phyloP scores from a whole-genome alignment of 768 basidiomycete species.

The Udeniomyces megalosporus region DNA sequence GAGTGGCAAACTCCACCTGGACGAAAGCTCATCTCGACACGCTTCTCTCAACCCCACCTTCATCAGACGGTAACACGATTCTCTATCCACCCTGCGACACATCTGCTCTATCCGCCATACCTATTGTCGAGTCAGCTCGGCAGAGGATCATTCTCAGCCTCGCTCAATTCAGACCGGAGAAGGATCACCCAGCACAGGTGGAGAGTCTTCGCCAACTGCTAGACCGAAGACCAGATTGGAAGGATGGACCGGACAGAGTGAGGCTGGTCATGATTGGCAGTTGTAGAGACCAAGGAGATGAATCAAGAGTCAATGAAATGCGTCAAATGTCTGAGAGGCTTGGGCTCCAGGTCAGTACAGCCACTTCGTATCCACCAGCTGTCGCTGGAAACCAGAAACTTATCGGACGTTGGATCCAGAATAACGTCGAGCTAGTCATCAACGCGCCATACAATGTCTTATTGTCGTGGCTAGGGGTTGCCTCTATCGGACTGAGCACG shows the following conservation, averaged over 20 bases:
- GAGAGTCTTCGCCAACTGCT: slow-evolving; percentile 49
- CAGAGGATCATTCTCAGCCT: slow-evolving; percentile 62
- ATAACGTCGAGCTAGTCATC: slow-evolving; percentile 56
- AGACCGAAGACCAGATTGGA: slow-evolving; percentile 41
- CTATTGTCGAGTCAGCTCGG: slow-evolving; percentile 34
- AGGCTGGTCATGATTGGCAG: slow-evolving; percentile 69
- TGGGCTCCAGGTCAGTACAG: slow-evolving; percentile 41
- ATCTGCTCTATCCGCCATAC: slow-evolving; percentile 44
- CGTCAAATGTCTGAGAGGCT: slow-evolving; percentile 45
- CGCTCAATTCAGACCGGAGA: slow-evolving; percentile 92
- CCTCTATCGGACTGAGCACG: slow-evolving; percentile 77
- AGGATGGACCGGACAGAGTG: slow-evolving; percentile 27
- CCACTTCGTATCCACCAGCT: too few relatives aligned
- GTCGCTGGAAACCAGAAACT: too few relatives aligned
- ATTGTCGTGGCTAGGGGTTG: slow-evolving; percentile 50
- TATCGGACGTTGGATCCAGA: too few relatives aligned
- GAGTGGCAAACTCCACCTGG: slow-evolving; percentile 95
- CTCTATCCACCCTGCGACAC: slow-evolving; percentile 93
- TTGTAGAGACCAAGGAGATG: slow-evolving; percentile 61
- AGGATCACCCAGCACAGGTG: slow-evolving; percentile 73
- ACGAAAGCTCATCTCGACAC: slow-evolving; percentile 68
- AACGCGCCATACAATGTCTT: slow-evolving; percentile 66
- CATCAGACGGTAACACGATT: slow-evolving; percentile 26
- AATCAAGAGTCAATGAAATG: slow-evolving; percentile 48
- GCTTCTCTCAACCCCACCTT: slow-evolving; percentile 35